Evolutionary conservation across 495 filamentous ascomycete species (phyloP), one percentile per base, ranked within the genome.

Genomic region (Penicillium longicatenatum): DNA sequence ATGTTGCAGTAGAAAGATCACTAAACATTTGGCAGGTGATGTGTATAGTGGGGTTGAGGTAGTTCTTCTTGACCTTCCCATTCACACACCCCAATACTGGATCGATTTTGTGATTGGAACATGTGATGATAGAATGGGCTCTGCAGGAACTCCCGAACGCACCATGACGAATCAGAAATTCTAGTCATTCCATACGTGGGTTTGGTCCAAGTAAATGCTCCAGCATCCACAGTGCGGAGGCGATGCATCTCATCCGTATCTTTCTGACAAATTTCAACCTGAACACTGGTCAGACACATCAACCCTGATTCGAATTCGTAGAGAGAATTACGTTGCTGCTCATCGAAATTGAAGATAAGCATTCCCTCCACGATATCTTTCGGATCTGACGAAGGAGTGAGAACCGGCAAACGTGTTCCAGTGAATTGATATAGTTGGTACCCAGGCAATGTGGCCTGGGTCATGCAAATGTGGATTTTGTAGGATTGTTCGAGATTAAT

Each of bases 271-370:
- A 70, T 63, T 20, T 65, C 45, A 35, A 68, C 68, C 45, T 59
- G 54, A 2, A 68, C 66, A 53, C 50, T 58, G 19, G 67, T 52
- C 29, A 71, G 48, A 2, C 47, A 50, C 52, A 58, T 63, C 17
- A 64, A 37, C 1, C 64, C 59, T n/a, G 37, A 14, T 46, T 74
- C 71, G 10, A 68, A 11, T 21, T 66, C 63, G 31, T 66, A 66
- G 17, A 72, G 60, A 1, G 54, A 41, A 17, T 66, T 67, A 10
- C 62, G 50, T n/a, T 70, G 67, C 1, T 65, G 24, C 39, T 54
- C 50, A 33, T 65, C 52, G 24, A 73, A 56, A 17, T 59, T 63
- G 29, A 71, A 68, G 8, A 74, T 58, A 8, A 74, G 54, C 55
- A 74, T 59, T 2, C 71, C 71, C 12, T 72, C 55, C 1, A 72